Base-by-base conservation (phyloP, 306 rosid genomes). In the Vigna trinervia region DNA sequence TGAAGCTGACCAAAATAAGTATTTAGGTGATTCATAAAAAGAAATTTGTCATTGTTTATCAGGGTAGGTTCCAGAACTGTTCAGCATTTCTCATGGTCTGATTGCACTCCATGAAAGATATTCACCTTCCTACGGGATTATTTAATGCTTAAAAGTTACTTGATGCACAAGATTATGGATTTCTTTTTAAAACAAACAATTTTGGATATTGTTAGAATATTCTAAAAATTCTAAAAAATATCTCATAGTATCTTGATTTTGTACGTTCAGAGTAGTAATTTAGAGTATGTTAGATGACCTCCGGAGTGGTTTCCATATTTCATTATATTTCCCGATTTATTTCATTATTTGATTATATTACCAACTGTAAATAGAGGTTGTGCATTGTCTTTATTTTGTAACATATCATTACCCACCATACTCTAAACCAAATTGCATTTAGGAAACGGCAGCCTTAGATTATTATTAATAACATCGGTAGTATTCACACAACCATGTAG, bases 401-500 rank as follows among this genome's bases (percentile, higher is more conserved):
- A 15, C 47, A 62, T 6, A 32, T 13, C 45, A 30, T 11, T 39
- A 39, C 15, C 10, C n/a, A 65, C 9, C 30, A 19, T 19, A 65
- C 54, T 64, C 69, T 13, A 73, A 54, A 57, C 46, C 12, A 46
- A 14, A 76, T 22, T 63, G 52, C 64, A 63, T 58, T 57, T 17
- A 39, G 72, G 13, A 32, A 74, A 74, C 12, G 60, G 76, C 32
- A 23, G 64, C 30, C 23, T 47, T 67, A 30, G 19, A 28, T 56
- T 17, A 45, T 3, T 30, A 30, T 30, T 30, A 30, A 30, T 30
- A 4, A 30, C 34, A 30, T 30, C 32, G 4, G 32, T 28, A 28
- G 5, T 30, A 30, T 30, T 30, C 34, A 30, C 34, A 30, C 62
- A 67, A 79, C 39, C 70, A 79, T 34, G 26, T 74, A 53, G 57